A percentile compares a stretch with the other conserved stretches of the same genome.
phyloP scores from a whole-genome alignment of 2,329 filamentous ascomycete species.

The Colletotrichum karsti region DNA sequence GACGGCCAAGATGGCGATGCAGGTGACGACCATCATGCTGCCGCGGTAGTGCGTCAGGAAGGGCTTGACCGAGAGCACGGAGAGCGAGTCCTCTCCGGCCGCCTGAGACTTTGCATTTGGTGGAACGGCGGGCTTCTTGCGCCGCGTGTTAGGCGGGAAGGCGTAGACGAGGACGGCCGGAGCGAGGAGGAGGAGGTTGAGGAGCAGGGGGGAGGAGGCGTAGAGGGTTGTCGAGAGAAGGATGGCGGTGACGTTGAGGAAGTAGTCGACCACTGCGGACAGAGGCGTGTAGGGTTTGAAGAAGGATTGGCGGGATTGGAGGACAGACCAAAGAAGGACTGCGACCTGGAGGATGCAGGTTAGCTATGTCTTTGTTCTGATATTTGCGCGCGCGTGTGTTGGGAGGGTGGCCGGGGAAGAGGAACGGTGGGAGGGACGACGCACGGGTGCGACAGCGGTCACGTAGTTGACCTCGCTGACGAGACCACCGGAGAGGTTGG shows the following conservation, averaged over 20 bases:
- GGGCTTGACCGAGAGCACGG: constrained; percentile 80
- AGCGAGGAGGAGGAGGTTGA: constrained; percentile 77
- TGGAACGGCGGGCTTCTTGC: constrained; percentile 59
- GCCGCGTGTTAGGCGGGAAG: constrained; percentile 50
- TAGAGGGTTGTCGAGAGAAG: constrained; percentile 90
- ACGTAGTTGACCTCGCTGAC: constrained; percentile 89
- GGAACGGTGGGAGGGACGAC: constrained; percentile 36
- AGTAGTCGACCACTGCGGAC: constrained; percentile 80
- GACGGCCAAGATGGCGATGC: constrained; percentile 92
- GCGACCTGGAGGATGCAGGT: constrained; percentile 67
- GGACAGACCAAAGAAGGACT: constrained; percentile 85
- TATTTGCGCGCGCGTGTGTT: constrained; percentile 8
- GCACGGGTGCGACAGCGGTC: constrained; percentile 84
- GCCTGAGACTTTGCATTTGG: constrained; percentile 49
- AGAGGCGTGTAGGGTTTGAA: constrained; percentile 79
- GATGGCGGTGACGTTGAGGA: constrained; percentile 84
- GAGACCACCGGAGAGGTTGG: constrained; percentile 84
- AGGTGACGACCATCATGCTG: constrained; percentile 90
- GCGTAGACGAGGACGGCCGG: constrained; percentile 73
- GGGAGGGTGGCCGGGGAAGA: neutral
- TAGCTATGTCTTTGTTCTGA: constrained; percentile 27
- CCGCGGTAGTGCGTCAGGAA: constrained; percentile 94
- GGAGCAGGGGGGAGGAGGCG: constrained; percentile 74
- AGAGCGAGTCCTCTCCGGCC: constrained; percentile 38
- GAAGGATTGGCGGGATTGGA: constrained; percentile 85